phyloP scores from a whole-genome alignment of 768 basidiomycete species.

The Fomitopsis pulvina region DNA sequence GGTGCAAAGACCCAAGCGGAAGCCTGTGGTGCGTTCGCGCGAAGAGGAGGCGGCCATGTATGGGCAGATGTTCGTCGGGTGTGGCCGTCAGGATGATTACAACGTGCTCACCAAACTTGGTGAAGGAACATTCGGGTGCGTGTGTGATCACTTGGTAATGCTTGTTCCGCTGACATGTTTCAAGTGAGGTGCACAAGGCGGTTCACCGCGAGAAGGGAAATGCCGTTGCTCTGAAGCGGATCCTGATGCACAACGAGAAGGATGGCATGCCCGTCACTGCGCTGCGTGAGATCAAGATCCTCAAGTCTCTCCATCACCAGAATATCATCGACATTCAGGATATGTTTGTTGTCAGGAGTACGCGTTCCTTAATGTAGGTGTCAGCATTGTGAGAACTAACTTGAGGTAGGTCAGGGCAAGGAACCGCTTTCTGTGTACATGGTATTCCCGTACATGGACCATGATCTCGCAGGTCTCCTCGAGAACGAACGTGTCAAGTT shows the following conservation, averaged over 20 bases:
- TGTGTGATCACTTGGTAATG: conserved; percentile 13
- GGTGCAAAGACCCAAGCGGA: conserved; percentile 29
- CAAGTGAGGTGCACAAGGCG: conserved; percentile 88
- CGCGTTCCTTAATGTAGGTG: conserved; percentile 17
- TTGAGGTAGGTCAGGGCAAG: conserved; percentile 48
- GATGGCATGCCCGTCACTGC: conserved; percentile 98
- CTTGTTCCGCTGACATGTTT: conserved; percentile 7
- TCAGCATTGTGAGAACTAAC: background rate
- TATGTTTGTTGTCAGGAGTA: conserved; percentile 85
- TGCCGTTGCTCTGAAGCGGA: conserved; percentile 85
- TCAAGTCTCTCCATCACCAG: conserved; percentile 83
- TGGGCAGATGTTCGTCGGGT: conserved; percentile 60
- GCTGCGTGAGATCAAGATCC: conserved; percentile 91
- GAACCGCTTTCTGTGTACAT: conserved; percentile 87
- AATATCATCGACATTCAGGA: conserved; percentile 85
- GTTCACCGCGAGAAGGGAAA: conserved; percentile 52
- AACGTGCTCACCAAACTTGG: conserved; percentile 82
- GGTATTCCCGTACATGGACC: conserved; percentile 99
- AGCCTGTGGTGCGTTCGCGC: conserved; percentile 42
- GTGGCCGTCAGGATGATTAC: conserved; percentile 71
- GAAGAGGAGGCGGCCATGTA: conserved; percentile 66
- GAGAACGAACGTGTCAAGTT: conserved; percentile 88
- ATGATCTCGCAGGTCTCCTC: conserved; percentile 91
- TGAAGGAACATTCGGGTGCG: conserved; percentile 95
- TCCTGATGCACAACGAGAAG: conserved; percentile 93